phyloP scores from a whole-genome alignment of 176 grass and related monocot genomes.

The Oryza meyeriana region DNA sequence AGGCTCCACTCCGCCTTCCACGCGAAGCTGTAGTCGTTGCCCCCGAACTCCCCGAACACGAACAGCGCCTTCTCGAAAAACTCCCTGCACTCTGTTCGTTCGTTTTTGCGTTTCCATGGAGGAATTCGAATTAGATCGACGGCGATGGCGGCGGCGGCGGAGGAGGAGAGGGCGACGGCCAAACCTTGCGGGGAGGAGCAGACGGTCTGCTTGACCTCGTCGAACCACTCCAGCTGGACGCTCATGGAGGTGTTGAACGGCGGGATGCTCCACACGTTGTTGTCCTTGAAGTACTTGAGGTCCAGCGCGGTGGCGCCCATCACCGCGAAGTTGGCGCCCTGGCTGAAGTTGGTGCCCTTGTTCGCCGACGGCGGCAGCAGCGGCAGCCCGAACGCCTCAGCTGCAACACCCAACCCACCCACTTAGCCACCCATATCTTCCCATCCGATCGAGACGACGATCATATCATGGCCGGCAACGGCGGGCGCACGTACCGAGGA shows the following conservation, averaged over 20 bases:
- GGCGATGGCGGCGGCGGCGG: neutral
- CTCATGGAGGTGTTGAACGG: conserved; percentile 65
- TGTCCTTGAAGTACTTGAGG: conserved; percentile 61
- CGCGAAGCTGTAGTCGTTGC: conserved; percentile 83
- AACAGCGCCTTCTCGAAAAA: conserved; percentile 65
- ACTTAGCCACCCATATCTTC: neutral
- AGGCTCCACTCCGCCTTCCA: conserved; percentile 58
- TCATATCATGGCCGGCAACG: neutral
- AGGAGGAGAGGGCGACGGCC: neutral
- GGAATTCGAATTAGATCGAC: neutral
- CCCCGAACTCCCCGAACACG: conserved; percentile 86
- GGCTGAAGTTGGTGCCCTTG: conserved; percentile 65
- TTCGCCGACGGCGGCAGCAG: conserved; percentile 57
- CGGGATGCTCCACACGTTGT: conserved; percentile 61
- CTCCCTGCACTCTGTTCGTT: conserved; percentile 45
- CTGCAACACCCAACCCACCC: conserved; percentile 5
- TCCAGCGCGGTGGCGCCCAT: conserved; percentile 72
- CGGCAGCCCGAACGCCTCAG: conserved; percentile 62
- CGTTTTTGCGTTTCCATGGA: too few relatives aligned
- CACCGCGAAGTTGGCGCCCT: conserved; percentile 85
- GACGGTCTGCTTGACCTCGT: conserved; percentile 51
- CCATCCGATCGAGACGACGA: neutral
- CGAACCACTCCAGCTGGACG: conserved; percentile 74
- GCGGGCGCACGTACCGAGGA: conserved; percentile 50
- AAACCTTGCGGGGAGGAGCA: conserved; percentile 49